Base-by-base conservation (phyloP, 805 yeast species). In the Saccharomyces eubayanus region DNA sequence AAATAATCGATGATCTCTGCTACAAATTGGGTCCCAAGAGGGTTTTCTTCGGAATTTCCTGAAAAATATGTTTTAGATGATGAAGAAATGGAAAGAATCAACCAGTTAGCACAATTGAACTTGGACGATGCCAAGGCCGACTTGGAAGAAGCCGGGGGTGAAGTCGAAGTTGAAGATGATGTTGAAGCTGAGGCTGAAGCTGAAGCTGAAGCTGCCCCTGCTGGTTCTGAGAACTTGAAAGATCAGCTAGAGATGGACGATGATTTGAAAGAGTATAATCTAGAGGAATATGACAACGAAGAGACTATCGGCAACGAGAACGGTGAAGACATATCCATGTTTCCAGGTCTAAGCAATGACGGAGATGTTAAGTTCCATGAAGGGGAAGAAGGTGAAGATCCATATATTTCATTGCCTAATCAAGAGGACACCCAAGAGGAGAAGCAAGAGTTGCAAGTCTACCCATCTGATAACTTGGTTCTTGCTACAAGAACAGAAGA, bases 401-500 rank as follows among this genome's bases (percentile, higher is more conserved):
- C 77, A 54, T 75, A 75, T 51, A 73, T 81, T 55, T 62, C 77
- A 56, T 71, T 70, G 63, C 83, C 74, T 64, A 76, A 63, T 58
- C 74, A 63, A 64, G 77, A 65, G 46, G 97, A 89, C 12, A 65
- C 67, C 2, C 78, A 79, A 47, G 95, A 90, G 69, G 97, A 89
- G 58, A 85, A 85, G 62, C 79, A 83, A 58, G 97, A 92, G 68
- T 75, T 84, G 63, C 96, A 88, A 66, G 83, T 94, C 45, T 84
- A 86, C 63, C 92, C 96, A 48, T 84, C 94, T 1, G 99, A 94
- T 70, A 94, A 89, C 67, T 72, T 94, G 74, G 79, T 94, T 30
- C 77, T 94, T 60, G 90, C 96, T 8, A 85, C 97, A 1, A 84
- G 96, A 74, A 94, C 99, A 3, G 98, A 94, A 67, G 99, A 94